phyloP scores from a whole-genome alignment of 2,329 filamentous ascomycete genomes.

The Didymellaceae sp. region DNA sequence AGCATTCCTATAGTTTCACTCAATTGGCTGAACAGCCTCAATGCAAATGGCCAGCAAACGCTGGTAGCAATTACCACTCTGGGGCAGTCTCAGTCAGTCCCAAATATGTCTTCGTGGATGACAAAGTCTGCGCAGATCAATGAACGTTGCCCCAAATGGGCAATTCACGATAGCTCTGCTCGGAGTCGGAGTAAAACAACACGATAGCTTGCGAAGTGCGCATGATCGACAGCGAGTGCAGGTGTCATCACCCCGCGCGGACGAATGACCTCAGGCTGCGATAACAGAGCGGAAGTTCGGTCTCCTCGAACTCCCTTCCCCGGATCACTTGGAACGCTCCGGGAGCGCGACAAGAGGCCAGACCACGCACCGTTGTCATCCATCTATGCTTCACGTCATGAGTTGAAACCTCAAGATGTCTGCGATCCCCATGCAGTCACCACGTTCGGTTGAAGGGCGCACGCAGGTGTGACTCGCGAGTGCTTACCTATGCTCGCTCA shows the following conservation, averaged over 20 bases:
- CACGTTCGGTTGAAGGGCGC: conserved; percentile 5
- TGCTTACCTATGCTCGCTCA: conserved; percentile 8
- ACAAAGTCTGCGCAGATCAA: conserved; percentile 9
- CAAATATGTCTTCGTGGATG: conserved; percentile 2
- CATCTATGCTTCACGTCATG: conserved; percentile 13
- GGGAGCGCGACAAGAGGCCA: conserved; percentile 8
- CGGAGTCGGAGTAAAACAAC: conserved; percentile 17
- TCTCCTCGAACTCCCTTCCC: conserved; percentile 14
- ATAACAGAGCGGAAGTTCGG: conserved; percentile 23
- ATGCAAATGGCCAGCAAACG: background rate
- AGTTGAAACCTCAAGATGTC: background rate
- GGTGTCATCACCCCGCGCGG: conserved; percentile 22
- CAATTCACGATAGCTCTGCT: conserved; percentile 7
- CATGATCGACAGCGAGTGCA: conserved; percentile 16
- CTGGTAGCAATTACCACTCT: conserved; percentile 5
- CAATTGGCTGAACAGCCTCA: conserved; percentile 5
- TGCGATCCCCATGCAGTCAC: background rate
- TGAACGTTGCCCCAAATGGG: background rate
- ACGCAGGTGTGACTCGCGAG: conserved; percentile 19
- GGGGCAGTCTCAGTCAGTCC: background rate
- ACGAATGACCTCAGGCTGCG: conserved; percentile 23
- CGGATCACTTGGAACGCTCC: conserved; percentile 17
- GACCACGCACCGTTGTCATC: conserved; percentile 13
- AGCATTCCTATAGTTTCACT: conserved; percentile 9
- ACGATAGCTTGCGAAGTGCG: conserved; percentile 6